Percentiles rank a stretch among this genome's conserved stretches.
phyloP scores from a whole-genome alignment of 352 stramenopile species.

The Globisporangium perplexum region DNA sequence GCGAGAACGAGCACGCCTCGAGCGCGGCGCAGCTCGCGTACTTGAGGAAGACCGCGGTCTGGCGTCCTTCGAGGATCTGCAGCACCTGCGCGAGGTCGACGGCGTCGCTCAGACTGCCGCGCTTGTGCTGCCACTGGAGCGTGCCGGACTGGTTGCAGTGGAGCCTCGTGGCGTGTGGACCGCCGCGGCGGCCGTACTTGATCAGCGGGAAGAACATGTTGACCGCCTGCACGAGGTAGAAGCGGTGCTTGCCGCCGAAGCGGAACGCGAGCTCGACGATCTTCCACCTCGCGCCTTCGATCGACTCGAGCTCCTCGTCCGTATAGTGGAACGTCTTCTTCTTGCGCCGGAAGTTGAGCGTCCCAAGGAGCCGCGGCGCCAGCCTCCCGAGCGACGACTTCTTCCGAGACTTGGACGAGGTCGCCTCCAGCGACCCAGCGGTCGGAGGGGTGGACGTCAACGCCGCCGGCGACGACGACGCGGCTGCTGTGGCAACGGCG shows the following conservation, averaged over 20 bases:
- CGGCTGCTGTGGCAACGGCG: too few species aligned
- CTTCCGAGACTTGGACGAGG: conserved; percentile 26
- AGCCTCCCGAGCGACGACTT: conserved; percentile 55
- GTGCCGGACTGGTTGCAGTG: conserved; percentile 80
- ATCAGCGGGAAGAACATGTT: conserved; percentile 83
- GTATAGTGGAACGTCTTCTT: conserved; percentile 66
- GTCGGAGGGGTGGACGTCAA: conserved; percentile 10
- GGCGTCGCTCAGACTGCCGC: conserved; percentile 54
- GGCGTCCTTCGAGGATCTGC: conserved; percentile 58
- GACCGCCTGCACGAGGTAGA: conserved; percentile 81
- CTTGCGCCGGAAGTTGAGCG: conserved; percentile 57
- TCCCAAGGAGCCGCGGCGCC: conserved; percentile 51
- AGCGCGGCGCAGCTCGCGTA: conserved; percentile 37
- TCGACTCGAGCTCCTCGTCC: conserved; percentile 70
- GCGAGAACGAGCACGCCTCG: conserved; percentile 57
- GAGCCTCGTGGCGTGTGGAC: conserved; percentile 59
- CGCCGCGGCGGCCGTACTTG: conserved; percentile 76
- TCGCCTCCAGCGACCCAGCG: conserved; percentile 1
- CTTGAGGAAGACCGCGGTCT: conserved; percentile 78
- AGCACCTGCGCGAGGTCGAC: conserved; percentile 72
- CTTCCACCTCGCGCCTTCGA: conserved; percentile 81
- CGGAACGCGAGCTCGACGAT: conserved; percentile 83
- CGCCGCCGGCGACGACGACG: background rate
- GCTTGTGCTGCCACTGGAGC: conserved; percentile 85
- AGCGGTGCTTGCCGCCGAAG: conserved; percentile 78